phyloP scores from a whole-genome alignment of 2,329 filamentous ascomycete genomes.

The Chaetomium olivaceum region DNA sequence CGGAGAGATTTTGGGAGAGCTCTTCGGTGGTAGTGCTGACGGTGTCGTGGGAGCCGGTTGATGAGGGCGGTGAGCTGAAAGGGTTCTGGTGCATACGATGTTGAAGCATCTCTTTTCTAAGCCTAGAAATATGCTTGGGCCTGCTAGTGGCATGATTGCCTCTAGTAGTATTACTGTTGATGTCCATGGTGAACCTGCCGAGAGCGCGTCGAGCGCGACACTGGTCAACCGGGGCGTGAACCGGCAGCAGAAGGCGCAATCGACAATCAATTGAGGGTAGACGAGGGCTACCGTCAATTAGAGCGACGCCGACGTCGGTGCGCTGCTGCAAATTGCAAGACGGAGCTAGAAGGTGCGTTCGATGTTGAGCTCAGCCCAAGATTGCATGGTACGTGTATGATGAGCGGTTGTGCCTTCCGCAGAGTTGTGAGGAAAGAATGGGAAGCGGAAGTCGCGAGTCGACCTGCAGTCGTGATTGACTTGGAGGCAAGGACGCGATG shows the following conservation, averaged over 20 bases:
- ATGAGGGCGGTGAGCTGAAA: slow-evolving; percentile 60
- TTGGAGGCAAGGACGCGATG: slow-evolving; percentile 24
- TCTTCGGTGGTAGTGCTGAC: slow-evolving; percentile 56
- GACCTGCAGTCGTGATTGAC: slow-evolving; percentile 13
- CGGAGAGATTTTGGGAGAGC: slow-evolving; percentile 53
- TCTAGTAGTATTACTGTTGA: slow-evolving; percentile 33
- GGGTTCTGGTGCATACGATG: slow-evolving; percentile 53
- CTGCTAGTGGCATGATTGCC: slow-evolving; percentile 29
- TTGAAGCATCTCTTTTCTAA: slow-evolving; percentile 50
- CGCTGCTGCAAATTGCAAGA: neutral
- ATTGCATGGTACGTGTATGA: slow-evolving; percentile 7
- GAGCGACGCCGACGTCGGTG: neutral
- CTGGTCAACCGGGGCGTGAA: neutral
- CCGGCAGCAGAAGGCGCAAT: slow-evolving; percentile 17
- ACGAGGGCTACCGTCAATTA: neutral
- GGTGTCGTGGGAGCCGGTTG: slow-evolving; percentile 58
- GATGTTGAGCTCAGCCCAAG: neutral
- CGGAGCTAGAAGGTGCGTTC: neutral
- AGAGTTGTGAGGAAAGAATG: neutral
- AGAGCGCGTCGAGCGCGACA: slow-evolving; percentile 27
- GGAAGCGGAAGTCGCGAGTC: slow-evolving; percentile 15
- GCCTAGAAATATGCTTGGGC: slow-evolving; percentile 35
- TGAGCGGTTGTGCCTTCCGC: neutral
- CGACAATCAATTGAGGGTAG: neutral
- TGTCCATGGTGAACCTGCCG: slow-evolving; percentile 30